Base-by-base conservation (phyloP, 2,329 filamentous ascomycete species). In the Capronia epimyces region DNA sequence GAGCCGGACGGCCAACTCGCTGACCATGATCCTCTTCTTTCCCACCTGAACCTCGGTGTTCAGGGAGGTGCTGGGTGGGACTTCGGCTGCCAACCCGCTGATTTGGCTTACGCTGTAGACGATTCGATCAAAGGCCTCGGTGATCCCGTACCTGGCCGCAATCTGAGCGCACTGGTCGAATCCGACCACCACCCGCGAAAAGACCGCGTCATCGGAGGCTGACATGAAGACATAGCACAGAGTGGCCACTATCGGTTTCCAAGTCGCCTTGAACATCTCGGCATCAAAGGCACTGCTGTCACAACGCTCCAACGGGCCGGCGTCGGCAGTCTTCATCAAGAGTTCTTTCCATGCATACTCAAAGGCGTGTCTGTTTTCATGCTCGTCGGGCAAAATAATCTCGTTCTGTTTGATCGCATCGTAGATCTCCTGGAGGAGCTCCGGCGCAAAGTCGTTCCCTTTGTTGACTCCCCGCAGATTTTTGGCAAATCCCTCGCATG, bases 171-270 rank as follows among this genome's bases (percentile, higher is more conserved):
- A 97, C 67, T 98, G 91, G 62, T 95, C 89, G 64, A 98, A 98
- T 1, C 93, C 93, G 42, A 87, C 87, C 22, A 97, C 89, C 15
- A 98, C 87, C 53, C 93, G 82, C 29, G 88, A 88, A 66, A 95
- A 98, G 2, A 98, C 93, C 0, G 91, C 82, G 66, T 98, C 93
- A 64, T 98, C 94, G 0, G 89, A 95, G 13, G 94, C 94, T 29
- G 91, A 97, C 85, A 97, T 95, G 73, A 98, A 98, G 2, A 98
- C 93, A 65, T 97, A 98, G 10, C 93, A 94, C 48, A 98, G 74
- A 0, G 94, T 97, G 2, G 93, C 90, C 31, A 98, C 79, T 43
- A 98, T 89, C 0, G 94, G 91, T 65, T 82, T 89, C 93, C 94
- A 98, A 0, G 90, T 96, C 18, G 89, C 86, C 50, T 86, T 83